Evolutionary conservation across 306 rosid species (phyloP), one percentile per base, ranked within the genome.

Genomic region (Castanea sativa): DNA sequence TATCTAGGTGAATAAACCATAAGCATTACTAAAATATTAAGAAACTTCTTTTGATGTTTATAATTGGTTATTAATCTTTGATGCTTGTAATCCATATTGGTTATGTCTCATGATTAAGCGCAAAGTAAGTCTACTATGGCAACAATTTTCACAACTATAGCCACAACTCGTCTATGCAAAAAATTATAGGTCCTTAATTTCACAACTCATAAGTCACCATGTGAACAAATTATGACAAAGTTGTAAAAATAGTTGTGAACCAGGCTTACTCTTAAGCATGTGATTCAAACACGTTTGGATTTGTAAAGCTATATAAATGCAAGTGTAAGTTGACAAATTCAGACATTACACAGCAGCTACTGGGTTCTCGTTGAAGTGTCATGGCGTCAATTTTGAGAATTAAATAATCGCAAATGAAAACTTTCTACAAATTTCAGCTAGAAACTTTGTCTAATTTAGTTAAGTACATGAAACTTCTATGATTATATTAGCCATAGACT

Each of bases 381-480:
- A 32, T 7, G 32, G 23, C 19, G 4, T 5, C 35, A 60, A 7
- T 60, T 63, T 33, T 29, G 9, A 63, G 21, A 63, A 30, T 63
- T 63, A 27, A 63, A 29, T 63, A 27, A 27, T 27, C 0, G 38
- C 35, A 63, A 63, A 5, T 30, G 41, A 18, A 2, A 27, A 14
- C 9, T 65, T 65, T 65, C 71, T 65, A 65, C 64, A 75, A 52
- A 35, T 51, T 75, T 84, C 75, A 74, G 73, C 82, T 61, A 1
- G 64, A 41, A 60, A 43, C 56, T 73, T 38, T 53, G 27, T 25
- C 61, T 71, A 43, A 56, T 63, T 77, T 55, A 60, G 18, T 75
- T 5, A 63, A 14, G 23, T 60, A 21, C 76, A 30, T 78, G 87
- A 64, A 79, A 80, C 60, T 77, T 82, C 25, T 52, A 35, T 11